Base-by-base conservation (phyloP, 2,329 filamentous ascomycete genomes). In the Dendryphion nanum region DNA sequence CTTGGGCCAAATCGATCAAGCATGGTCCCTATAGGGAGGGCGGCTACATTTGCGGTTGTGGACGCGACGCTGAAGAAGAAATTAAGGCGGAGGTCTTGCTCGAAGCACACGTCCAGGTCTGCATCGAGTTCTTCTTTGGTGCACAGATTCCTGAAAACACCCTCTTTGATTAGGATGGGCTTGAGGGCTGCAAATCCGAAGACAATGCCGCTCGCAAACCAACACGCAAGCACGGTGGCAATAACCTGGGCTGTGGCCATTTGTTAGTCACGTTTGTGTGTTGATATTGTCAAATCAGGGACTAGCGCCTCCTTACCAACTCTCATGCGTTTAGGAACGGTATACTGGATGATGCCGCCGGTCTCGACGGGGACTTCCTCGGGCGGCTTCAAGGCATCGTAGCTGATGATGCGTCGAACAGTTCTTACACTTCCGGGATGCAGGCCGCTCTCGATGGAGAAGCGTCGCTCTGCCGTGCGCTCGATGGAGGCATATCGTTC, bases 261-360 rank as follows among this genome's bases (percentile, higher is more conserved):
- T 15, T 33, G 46, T 53, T 33, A 53, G 40, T 39, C 8, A 10
- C 15, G 17, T 24, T 21, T 16, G 17, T 5, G 14, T 26, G 30
- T n/a, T 43, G 33, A 30, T 37, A 43, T 45, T 36, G 30, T 41
- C 23, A 18, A 18, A 45, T 42, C 23, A 8, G 4, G 41, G 47
- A 29, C 29, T 31, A 37, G 46, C n/a, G n/a, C n/a, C n/a, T n/a
- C n/a, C 57, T 49, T 49, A 64, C 63, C 56, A 40, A 64, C 38
- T 35, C 63, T 55, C 38, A 53, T 63, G 26, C 43, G 33, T 8
- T 51, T 61, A 4, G 72, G 68, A 16, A 76, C 69, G 41, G 75
- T 70, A 54, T 77, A 77, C 6, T 71, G 70, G 16, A 71, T 70
- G 35, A 73, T 64, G 17, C 68, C 70, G 20, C 68, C 63, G 31